A percentile compares a stretch with the other conserved stretches of the same genome.
Conservation (phyloP, 2,329 filamentous ascomycete species). For the Talaromyces sp. region DNA sequence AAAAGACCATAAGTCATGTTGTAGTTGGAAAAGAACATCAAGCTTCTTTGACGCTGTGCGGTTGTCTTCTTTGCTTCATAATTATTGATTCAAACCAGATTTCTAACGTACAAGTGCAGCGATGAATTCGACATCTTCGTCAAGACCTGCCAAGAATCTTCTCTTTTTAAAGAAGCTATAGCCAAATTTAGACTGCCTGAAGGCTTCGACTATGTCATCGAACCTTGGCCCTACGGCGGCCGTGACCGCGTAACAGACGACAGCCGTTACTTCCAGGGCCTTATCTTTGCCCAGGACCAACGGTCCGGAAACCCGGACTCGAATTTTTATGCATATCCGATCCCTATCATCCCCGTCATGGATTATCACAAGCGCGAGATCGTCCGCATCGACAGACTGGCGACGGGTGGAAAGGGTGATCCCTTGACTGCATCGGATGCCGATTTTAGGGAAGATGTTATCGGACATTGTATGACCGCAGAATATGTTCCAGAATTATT, state of each 20-base stretch:
- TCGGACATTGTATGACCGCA: conserved; percentile 50
- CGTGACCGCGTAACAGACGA: conserved; percentile 47
- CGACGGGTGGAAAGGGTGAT: conserved; percentile 51
- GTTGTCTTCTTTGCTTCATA: neutral
- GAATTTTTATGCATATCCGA: conserved; percentile 61
- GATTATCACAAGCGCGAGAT: conserved; percentile 55
- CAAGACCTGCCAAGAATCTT: conserved; percentile 50
- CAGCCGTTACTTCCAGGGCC: conserved; percentile 50
- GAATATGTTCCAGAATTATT: conserved; percentile 54
- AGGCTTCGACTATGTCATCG: conserved; percentile 54
- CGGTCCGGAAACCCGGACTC: conserved; percentile 49
- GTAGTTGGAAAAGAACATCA: conserved; percentile 48
- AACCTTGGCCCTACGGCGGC: conserved; percentile 58
- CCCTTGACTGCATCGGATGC: conserved; percentile 40
- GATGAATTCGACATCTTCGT: conserved; percentile 48
- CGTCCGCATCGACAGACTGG: conserved; percentile 56
- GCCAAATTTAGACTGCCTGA: conserved; percentile 52
- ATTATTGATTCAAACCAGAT: too few species aligned
- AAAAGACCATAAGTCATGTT: conserved; percentile 43
- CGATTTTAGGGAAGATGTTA: conserved; percentile 42
- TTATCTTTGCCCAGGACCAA: conserved; percentile 50
- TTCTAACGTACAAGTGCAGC: neutral
- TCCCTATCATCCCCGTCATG: conserved; percentile 53
- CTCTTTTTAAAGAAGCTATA: conserved; percentile 50
- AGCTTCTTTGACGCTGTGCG: conserved; percentile 47